Evolutionary conservation across 2,329 filamentous ascomycete species (phyloP), one percentile per base, ranked within the genome.

Genomic region (Colletotrichum filicis): DNA sequence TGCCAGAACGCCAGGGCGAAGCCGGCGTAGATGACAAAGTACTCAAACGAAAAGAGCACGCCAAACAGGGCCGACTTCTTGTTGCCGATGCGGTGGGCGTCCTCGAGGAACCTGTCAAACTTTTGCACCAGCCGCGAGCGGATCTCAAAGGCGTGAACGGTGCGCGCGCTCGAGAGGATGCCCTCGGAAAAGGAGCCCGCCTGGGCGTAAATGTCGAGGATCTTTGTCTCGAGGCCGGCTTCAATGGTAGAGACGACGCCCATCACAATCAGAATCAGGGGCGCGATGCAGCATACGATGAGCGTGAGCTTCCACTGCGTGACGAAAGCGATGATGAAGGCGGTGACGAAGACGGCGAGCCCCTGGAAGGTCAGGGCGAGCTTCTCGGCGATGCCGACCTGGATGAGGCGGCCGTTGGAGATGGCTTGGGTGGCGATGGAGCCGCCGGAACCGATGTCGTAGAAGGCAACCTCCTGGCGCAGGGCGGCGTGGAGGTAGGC

Each of bases 401-500:
- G 82, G 55, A 86, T 82, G 46, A 84, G 78, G 16, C 83, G 81
- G n/a, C 83, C 84, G 67, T 84, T 87, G 0, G 84, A 85, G 1
- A 85, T 86, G 37, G 84, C 83, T 67, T 85, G 81, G 7, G 80
- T 82, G 2, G 85, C 78, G 42, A 84, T 81, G 32, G 85, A 86
- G 16, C 85, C 86, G 32, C 81, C 81, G 3, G 77, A 76, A 35
- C 80, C 80, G 59, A 80, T 79, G 75, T 89, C 87, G 72, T 87
- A 89, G 75, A 84, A 86, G 63, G 84, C 83, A 30, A 89, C 82
- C 63, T 88, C 86, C 74, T 89, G 86, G 8, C 86, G 80, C 19
- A 91, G 81, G 1, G 87, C 83, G 42, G 84, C 81, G 46, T 85
- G 83, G 9, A 91, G 81, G 74, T 89, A 90, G 30, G 83, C 83